Evolutionary conservation across 2,329 filamentous ascomycete genomes (phyloP).

Genomic region (Colletotrichum acutatum): DNA sequence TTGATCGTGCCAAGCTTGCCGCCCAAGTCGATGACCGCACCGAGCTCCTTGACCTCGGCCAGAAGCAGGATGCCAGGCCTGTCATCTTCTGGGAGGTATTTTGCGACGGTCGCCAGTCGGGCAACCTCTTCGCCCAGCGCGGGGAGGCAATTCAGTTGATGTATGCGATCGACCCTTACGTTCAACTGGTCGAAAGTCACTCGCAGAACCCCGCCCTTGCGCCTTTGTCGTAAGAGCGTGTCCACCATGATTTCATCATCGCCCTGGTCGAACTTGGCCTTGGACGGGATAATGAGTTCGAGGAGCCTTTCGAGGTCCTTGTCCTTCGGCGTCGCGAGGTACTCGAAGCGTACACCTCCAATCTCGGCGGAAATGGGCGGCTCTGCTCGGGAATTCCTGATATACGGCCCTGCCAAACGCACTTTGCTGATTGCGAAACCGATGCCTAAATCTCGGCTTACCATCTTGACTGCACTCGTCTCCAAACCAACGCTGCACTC

Average conservation of each 20-base stretch:
- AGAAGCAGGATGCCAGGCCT: slow-evolving; percentile 87
- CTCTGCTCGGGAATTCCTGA: slow-evolving; percentile 61
- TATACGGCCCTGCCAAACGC: slow-evolving; percentile 77
- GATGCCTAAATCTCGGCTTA: slow-evolving; percentile 78
- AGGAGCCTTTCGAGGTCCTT: slow-evolving; percentile 84
- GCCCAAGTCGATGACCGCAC: slow-evolving; percentile 71
- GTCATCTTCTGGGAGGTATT: slow-evolving; percentile 96
- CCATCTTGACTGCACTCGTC: slow-evolving; percentile 84
- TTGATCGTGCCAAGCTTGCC: slow-evolving; percentile 74
- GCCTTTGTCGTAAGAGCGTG: slow-evolving; percentile 85
- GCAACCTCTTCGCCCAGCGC: slow-evolving; percentile 81
- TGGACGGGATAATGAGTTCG: slow-evolving; percentile 89
- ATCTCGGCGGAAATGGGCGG: slow-evolving; percentile 73
- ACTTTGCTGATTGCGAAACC: slow-evolving; percentile 80
- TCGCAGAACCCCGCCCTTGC: slow-evolving; percentile 86
- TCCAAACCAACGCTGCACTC: slow-evolving; percentile 80
- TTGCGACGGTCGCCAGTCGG: slow-evolving; percentile 86
- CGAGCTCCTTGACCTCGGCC: slow-evolving; percentile 71
- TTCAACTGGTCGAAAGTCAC: slow-evolving; percentile 74
- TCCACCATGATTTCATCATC: slow-evolving; percentile 97
- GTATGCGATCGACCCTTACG: slow-evolving; percentile 69
- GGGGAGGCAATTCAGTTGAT: slow-evolving; percentile 74
- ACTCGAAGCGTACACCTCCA: slow-evolving; percentile 76
- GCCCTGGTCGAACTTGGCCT: slow-evolving; percentile 84
- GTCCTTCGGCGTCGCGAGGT: slow-evolving; percentile 78